phyloP scores from a whole-genome alignment of 1,139 yeast genomes.

The Geotrichum histeridarum region DNA sequence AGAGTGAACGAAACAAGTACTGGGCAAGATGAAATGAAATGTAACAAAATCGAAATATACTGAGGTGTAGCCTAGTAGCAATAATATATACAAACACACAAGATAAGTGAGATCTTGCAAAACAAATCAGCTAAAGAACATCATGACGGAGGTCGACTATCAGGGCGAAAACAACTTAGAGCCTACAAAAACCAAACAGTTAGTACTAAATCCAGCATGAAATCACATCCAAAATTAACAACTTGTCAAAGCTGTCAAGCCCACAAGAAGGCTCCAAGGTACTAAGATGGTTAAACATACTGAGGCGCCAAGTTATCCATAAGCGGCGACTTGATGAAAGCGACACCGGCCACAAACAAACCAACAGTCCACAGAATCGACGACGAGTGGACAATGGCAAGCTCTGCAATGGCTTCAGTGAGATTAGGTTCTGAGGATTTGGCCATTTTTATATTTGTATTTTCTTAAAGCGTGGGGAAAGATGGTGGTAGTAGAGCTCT shows the following conservation, averaged over 20 bases:
- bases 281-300: constrained; percentile 25
- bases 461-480: background rate
- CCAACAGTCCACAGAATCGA: constrained; percentile 19
- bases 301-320: constrained; percentile 42
- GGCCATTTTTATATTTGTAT: constrained; percentile 12
- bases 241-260: no score
- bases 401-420: constrained; percentile 17
- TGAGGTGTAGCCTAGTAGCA: background rate
- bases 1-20: no score
- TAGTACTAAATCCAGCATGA: no score
- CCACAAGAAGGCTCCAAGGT: no score
- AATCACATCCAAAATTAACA: no score
- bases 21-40: no score
- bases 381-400: constrained; percentile 15
- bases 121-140: background rate
- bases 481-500: background rate
- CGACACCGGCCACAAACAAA: constrained; percentile 33
- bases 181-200: background rate
- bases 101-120: background rate
- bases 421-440: constrained; percentile 15
- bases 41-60: no score
- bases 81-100: background rate
- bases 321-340: constrained; percentile 38
- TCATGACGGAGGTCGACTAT: background rate
- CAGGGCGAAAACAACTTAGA: background rate